These are phyloP conservation scores for Amanita rubescens DNA, from an alignment of 768 basidiomycete genomes.

Conservation along the genomic window DNA sequence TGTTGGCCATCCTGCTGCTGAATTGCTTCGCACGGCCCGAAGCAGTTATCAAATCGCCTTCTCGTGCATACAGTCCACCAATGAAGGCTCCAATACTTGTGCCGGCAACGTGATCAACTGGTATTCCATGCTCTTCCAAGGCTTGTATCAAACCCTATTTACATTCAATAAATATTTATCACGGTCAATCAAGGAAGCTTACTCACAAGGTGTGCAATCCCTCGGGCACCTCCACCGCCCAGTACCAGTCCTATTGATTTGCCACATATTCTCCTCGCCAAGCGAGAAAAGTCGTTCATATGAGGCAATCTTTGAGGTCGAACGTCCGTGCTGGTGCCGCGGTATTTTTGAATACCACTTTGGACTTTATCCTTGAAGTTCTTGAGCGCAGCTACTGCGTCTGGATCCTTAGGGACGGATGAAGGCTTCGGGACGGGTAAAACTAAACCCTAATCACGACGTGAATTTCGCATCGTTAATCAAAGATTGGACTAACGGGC, in stretches of 20 bases:
- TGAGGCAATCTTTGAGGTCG: slow-evolving; percentile 75
- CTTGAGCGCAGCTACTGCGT: slow-evolving; percentile 82
- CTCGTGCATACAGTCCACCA: slow-evolving; percentile 91
- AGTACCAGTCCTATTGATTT: slow-evolving; percentile 90
- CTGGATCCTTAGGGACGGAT: slow-evolving; percentile 67
- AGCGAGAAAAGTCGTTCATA: slow-evolving; percentile 84
- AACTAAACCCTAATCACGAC: slow-evolving; percentile 54
- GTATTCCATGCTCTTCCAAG: slow-evolving; percentile 85
- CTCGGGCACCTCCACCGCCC: slow-evolving; percentile 96
- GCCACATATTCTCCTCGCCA: slow-evolving; percentile 88
- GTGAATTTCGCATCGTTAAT: not conserved
- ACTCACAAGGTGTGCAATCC: slow-evolving; percentile 36
- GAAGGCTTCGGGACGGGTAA: slow-evolving; percentile 52
- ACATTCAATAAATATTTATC: slow-evolving; percentile 1
- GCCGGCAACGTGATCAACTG: slow-evolving; percentile 89
- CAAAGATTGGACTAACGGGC: slow-evolving; percentile 39
- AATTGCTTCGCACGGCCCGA: slow-evolving; percentile 88
- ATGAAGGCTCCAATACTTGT: slow-evolving; percentile 92
- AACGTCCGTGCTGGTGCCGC: slow-evolving; percentile 51
- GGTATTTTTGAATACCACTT: slow-evolving; percentile 81
- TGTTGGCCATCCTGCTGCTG: slow-evolving; percentile 84
- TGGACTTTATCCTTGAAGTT: slow-evolving; percentile 92
- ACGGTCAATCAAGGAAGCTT: not conserved
- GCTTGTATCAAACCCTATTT: slow-evolving; percentile 88
- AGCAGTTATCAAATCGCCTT: slow-evolving; percentile 84